Conservation (phyloP, 106 monocot genomes). For the Dendrobium chrysotoxum region DNA sequence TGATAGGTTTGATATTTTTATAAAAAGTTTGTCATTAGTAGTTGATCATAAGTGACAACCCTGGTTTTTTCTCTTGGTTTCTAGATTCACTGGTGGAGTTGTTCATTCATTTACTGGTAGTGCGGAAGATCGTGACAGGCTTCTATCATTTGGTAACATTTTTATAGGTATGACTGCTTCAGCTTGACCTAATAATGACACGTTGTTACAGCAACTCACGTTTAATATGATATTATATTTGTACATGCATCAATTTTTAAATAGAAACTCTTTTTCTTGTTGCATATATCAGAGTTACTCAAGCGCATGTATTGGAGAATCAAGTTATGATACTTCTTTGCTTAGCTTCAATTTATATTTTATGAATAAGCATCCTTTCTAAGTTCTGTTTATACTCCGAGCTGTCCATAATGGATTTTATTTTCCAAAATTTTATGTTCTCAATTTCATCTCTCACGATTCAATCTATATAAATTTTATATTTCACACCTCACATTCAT, state of each 20-base stretch:
- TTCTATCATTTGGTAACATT: constrained; percentile 76
- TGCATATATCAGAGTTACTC: no score
- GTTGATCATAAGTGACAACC: neutral
- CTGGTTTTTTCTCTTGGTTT: neutral
- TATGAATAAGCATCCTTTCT: neutral
- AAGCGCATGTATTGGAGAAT: no score
- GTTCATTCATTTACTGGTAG: constrained; percentile 96
- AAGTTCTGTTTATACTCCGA: no score
- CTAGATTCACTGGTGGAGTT: constrained; percentile 72
- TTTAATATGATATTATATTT: neutral
- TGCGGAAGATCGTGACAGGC: constrained; percentile 68
- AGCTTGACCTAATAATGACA: neutral
- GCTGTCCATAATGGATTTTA: no score
- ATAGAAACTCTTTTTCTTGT: no score
- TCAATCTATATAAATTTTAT: no score
- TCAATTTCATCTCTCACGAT: no score
- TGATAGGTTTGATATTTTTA: neutral
- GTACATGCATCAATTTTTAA: neutral
- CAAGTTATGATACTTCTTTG: no score
- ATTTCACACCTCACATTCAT: no score
- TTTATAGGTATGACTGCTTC: constrained; percentile 59
- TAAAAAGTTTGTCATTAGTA: neutral
- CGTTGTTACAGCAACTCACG: no score
- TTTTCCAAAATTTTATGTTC: no score
- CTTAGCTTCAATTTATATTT: neutral